Evolutionary conservation across 1,139 yeast genomes (phyloP).

Genomic region (Magnusiomyces starmeri): DNA sequence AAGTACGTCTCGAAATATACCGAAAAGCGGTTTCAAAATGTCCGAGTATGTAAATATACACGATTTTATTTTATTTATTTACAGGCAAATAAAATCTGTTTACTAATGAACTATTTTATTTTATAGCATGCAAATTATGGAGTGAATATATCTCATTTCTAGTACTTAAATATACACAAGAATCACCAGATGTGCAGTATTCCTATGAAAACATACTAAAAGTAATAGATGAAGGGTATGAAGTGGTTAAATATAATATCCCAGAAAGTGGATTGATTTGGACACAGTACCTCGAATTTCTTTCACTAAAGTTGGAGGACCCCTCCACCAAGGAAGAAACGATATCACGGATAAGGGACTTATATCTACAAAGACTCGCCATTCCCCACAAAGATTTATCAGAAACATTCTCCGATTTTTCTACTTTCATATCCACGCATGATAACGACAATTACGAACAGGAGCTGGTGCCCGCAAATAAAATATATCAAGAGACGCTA

Average conservation of each 20-base stretch:
- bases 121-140: constrained; percentile 18
- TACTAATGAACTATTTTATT: neutral
- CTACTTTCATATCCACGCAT: constrained; percentile 38
- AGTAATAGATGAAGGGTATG: constrained; percentile 16
- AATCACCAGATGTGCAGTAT: constrained; percentile 7
- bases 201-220: constrained; percentile 10
- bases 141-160: constrained; percentile 21
- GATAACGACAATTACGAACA: constrained; percentile 34
- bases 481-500: constrained; percentile 33
- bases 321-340: constrained; percentile 17
- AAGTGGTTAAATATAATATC: constrained; percentile 32
- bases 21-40: constrained; percentile 20
- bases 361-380: constrained; percentile 37
- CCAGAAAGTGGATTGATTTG: constrained; percentile 37
- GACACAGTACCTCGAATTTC: constrained; percentile 27
- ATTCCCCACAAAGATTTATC: constrained; percentile 41
- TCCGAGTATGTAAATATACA: constrained; percentile 16
- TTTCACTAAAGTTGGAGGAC: constrained; percentile 9
- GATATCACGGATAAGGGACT: constrained; percentile 22
- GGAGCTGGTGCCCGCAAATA: constrained; percentile 39
- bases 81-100: neutral
- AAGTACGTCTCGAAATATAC: constrained; percentile 18
- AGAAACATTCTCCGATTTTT: constrained; percentile 40
- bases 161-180: constrained; percentile 16
- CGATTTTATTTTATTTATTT: too few relatives aligned